Conservation (phyloP, 345 rosid genomes). For the Arabidopsis suecica region DNA sequence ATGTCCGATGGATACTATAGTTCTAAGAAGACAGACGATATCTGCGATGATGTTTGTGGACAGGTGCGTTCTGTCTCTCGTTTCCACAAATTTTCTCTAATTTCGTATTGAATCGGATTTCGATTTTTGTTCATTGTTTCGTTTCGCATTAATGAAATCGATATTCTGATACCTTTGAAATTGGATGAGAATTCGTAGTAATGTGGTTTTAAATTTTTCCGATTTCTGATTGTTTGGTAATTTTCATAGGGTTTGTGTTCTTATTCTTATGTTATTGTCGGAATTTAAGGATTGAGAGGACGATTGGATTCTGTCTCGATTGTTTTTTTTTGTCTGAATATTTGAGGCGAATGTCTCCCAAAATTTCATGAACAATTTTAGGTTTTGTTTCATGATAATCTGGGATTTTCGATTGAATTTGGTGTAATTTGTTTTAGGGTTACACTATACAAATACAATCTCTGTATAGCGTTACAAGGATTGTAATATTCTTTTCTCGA, state of each 20-base stretch:
- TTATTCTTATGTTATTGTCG: slow-evolving; percentile 13
- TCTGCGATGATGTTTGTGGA: slow-evolving; percentile 83
- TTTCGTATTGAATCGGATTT: slow-evolving; percentile 15
- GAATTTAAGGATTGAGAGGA: slow-evolving; percentile 7
- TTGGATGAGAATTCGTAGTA: slow-evolving; percentile 23
- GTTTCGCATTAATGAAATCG: slow-evolving; percentile 28
- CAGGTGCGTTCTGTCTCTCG: slow-evolving; percentile 52
- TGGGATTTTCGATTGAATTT: neutral
- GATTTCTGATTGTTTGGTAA: slow-evolving; percentile 1
- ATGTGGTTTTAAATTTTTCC: slow-evolving; percentile 24
- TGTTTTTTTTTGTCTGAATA: slow-evolving; percentile 15
- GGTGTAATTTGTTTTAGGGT: slow-evolving; percentile 21
- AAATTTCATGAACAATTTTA: neutral
- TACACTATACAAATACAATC: slow-evolving; percentile 6
- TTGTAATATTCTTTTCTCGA: too few relatives aligned
- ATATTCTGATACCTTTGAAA: slow-evolving; percentile 12
- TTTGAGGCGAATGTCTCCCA: slow-evolving; percentile 6
- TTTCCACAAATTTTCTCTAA: slow-evolving; percentile 5
- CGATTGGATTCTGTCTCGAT: slow-evolving; percentile 8
- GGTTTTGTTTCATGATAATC: slow-evolving; percentile 20
- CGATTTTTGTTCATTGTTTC: neutral
- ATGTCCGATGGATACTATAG: slow-evolving; percentile 77
- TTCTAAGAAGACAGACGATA: slow-evolving; percentile 92
- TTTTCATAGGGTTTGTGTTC: slow-evolving; percentile 11
- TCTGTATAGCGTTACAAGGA: neutral